A percentile compares a stretch with the other conserved stretches of the same genome.
Evolutionary conservation across 164 flowering plant species (phyloP).

Genomic region (Chloranthus sessilifolius): DNA sequence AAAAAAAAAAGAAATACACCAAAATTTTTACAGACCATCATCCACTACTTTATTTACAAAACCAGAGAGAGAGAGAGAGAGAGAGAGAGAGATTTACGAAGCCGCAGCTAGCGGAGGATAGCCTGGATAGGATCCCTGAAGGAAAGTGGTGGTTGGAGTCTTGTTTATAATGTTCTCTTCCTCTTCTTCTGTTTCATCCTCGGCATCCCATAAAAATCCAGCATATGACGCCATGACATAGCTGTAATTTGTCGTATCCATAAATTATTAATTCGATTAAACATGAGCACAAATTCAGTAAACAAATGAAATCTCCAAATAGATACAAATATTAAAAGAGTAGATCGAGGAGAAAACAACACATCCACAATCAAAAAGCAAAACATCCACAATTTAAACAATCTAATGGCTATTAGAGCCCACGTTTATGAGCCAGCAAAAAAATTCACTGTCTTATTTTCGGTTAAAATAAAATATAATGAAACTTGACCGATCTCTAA

Average conservation of each 20-base stretch:
- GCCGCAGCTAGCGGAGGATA: constrained; percentile 5
- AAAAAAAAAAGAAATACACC: no score
- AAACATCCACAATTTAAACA: background rate
- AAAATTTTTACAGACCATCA: no score
- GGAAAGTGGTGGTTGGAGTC: background rate
- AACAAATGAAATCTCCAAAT: background rate
- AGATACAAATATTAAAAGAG: background rate
- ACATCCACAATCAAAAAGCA: background rate
- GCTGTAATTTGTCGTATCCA: constrained; percentile 22
- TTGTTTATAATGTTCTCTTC: constrained; percentile 25
- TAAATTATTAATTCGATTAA: no score
- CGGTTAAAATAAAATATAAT: no score
- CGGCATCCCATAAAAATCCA: constrained; percentile 39
- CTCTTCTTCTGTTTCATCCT: constrained; percentile 30
- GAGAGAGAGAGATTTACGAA: no score
- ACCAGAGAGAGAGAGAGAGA: no score
- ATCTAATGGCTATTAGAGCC: no score
- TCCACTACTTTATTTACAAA: no score
- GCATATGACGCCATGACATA: constrained; percentile 47
- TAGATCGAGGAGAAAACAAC: background rate
- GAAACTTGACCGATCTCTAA: no score
- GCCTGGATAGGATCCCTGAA: background rate
- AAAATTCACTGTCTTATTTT: no score
- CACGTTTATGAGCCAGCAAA: no score
- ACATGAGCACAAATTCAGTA: no score